A percentile compares a stretch with the other conserved stretches of the same genome.
Conservation (phyloP, 2,329 filamentous ascomycete species). For the Fusarium fujikuroi region DNA sequence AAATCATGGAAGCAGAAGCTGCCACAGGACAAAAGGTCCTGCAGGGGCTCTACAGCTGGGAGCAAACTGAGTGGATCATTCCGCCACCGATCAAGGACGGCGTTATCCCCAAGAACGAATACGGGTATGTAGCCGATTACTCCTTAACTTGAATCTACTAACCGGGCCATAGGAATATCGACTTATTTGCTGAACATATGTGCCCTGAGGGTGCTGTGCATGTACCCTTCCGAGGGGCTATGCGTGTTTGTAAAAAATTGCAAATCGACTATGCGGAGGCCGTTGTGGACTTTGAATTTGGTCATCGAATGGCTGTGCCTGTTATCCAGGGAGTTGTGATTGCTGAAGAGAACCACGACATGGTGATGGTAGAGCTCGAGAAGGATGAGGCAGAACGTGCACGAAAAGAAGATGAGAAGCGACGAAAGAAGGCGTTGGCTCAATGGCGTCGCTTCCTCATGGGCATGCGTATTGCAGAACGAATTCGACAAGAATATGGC, state of each 20-base stretch:
- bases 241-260: slow-evolving; percentile 83
- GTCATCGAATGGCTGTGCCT: slow-evolving; percentile 91
- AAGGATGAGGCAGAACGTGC: slow-evolving; percentile 79
- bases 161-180: slow-evolving; percentile 74
- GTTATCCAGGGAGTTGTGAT: slow-evolving; percentile 91
- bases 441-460: slow-evolving; percentile 90
- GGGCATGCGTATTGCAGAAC: slow-evolving; percentile 83
- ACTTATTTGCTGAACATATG: slow-evolving; percentile 95
- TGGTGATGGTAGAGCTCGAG: slow-evolving; percentile 81
- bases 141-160: slow-evolving; percentile 21
- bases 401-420: slow-evolving; percentile 85
- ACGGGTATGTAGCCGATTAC: slow-evolving; percentile 62
- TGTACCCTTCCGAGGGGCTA: slow-evolving; percentile 80
- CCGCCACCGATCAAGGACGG: slow-evolving; percentile 86
- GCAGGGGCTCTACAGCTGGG: slow-evolving; percentile 84
- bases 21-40: slow-evolving; percentile 83
- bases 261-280: slow-evolving; percentile 92
- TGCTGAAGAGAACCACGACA: slow-evolving; percentile 79
- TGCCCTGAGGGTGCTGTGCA: slow-evolving; percentile 85
- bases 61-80: slow-evolving; percentile 96
- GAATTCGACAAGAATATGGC: slow-evolving; percentile 81
- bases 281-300: slow-evolving; percentile 96
- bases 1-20: slow-evolving; percentile 86
- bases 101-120: slow-evolving; percentile 91
- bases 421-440: slow-evolving; percentile 75